Evolutionary conservation across 2,329 filamentous ascomycete species (phyloP), one percentile per base, ranked within the genome.

Genomic region (Berkeleyomyces basicola): DNA sequence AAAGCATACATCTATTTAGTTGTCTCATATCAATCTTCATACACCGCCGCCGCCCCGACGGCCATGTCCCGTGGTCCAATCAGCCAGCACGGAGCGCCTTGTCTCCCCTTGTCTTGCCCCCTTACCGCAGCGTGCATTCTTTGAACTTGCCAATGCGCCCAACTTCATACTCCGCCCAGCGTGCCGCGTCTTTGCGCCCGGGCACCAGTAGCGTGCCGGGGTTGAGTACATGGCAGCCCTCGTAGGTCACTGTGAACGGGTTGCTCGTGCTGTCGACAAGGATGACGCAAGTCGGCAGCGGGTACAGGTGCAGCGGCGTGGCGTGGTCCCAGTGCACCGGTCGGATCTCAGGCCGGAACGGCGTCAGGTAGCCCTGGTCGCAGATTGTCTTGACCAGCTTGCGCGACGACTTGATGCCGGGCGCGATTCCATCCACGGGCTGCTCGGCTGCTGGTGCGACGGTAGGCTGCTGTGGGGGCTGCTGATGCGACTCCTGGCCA

Each of bases 161-260:
- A 51, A 88, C 73, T 72, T 88, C 87, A 75, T 92, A 97, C 75
- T 97, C 93, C 1, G 92, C 79, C 92, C 93, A 97, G 66, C 85
- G 80, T 4, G 84, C 87, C 5, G 85, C 82, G 3, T 84, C 83
- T 66, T 83, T 81, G 61, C 84, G 79, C 0, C 85, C 86, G 0
- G 82, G 76, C 0, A 88, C 84, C 33, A 95, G 79, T 59, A 99
- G 73, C 58, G 81, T 79, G 4, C 90, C 90, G 0, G 93, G 91
- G 71, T 99, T 99, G 81, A 99, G 85, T 42, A 96, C 91, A 74
- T 93, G 88, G 70, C 93, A 97, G 0, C 91, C 92, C 73, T 96
- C 92, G 70, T 97, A 97, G 11, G 88, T 95, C 67, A 96, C 77
- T 61, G 86, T 87, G 70, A 96, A 99, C 0, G 90, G 80, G 11